Conservation (phyloP, 2,329 filamentous ascomycete species). For the Paecilomyces sp. region DNA sequence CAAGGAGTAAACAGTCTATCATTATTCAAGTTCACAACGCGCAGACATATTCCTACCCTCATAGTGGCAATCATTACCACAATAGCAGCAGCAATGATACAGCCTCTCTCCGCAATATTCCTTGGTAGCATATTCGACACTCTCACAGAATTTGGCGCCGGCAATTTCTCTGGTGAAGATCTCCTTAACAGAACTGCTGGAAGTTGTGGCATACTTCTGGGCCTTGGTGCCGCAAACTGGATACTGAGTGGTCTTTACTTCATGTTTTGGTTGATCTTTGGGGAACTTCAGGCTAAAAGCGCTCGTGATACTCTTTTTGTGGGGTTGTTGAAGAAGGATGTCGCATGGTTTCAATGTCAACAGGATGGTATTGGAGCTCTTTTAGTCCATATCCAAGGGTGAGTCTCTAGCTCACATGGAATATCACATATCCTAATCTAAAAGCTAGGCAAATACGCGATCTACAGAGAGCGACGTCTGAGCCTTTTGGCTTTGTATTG, state of each 20-base stretch:
- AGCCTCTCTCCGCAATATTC: slow-evolving; percentile 61
- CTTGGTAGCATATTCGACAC: slow-evolving; percentile 69
- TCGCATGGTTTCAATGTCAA: slow-evolving; percentile 74
- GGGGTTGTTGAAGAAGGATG: slow-evolving; percentile 62
- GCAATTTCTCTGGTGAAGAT: slow-evolving; percentile 40
- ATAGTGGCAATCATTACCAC: slow-evolving; percentile 50
- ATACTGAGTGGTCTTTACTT: slow-evolving; percentile 61
- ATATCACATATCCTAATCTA: neutral
- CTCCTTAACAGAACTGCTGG: slow-evolving; percentile 51
- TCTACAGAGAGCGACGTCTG: slow-evolving; percentile 70
- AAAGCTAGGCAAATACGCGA: slow-evolving; percentile 66
- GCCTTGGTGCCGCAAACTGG: slow-evolving; percentile 60
- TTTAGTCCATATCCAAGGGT: slow-evolving; percentile 67
- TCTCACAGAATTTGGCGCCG: slow-evolving; percentile 60
- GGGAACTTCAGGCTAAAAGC: slow-evolving; percentile 68
- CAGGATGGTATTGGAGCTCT: slow-evolving; percentile 66
- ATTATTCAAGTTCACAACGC: slow-evolving; percentile 68
- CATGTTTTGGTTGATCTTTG: slow-evolving; percentile 66
- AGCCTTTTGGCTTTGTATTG: slow-evolving; percentile 66
- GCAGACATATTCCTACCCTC: slow-evolving; percentile 51
- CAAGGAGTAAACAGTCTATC: slow-evolving; percentile 37
- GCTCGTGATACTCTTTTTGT: slow-evolving; percentile 60
- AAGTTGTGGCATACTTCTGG: slow-evolving; percentile 57
- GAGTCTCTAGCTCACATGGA: slow-evolving; percentile 23
- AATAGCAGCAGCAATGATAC: slow-evolving; percentile 53